Base-by-base conservation (phyloP, 768 basidiomycete species). In the Guyanaporus albipodus region DNA sequence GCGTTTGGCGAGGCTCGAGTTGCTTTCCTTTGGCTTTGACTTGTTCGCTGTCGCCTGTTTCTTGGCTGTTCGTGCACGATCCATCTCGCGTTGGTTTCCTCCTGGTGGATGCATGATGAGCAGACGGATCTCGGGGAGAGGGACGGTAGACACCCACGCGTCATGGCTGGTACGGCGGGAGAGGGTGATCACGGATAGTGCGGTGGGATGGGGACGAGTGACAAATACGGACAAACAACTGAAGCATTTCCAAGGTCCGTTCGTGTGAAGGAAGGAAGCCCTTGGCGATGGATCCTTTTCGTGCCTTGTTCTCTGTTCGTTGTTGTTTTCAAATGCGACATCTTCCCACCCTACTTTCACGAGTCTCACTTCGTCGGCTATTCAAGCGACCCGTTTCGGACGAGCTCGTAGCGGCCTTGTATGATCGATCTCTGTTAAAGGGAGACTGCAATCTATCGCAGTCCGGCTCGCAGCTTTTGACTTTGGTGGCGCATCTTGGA, bases 71-170 rank as follows among this genome's bases (percentile, higher is more conserved):
- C 80, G 83, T 18, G 69, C 67, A 54, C 88, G 85, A 65, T 85
- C 88, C 66, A 69, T 74, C 7, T 91, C 88, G 42, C 88, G 79
- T 65, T 90, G 87, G 62, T 91, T 88, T 56, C 88, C 88, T 59
- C 88, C 88, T 90, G 57, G 53, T 52, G n/a, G n/a, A n/a, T n/a
- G 18, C 14, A 17, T 38, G n/a, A 62, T 64, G 49, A 57, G 40
- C 12, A 26, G 18, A 7, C 22, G 11, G 2, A 27, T 19, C 23
- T n/a, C 4, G 32, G 27, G n/a, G 26, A 43, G 10, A 6, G 23
- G 21, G 14, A 26, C 18, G 33, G 33, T 36, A 38, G 51, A 29
- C 8, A 75, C 78, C 67, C 67, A 80, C 80, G 73, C 55, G 80
- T 83, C 80, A 82, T 81, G 45, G 40, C 21, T 45, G 36, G 42